These are phyloP conservation scores for Debaryomyces sp. DNA, from an alignment of 1,139 yeast genomes.

Conservation along the genomic window DNA sequence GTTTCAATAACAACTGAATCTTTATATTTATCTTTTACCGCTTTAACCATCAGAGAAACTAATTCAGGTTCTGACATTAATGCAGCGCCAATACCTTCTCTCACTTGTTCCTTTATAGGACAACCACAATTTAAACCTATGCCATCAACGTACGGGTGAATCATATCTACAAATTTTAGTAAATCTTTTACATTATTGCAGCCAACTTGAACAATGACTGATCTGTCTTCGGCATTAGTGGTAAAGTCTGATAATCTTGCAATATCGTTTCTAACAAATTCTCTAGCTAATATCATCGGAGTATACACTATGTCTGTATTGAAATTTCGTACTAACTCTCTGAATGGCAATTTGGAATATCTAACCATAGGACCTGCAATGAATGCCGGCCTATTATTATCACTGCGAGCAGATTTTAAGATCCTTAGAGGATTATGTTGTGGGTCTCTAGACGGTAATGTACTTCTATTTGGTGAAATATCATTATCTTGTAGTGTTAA, in stretches of 20 bases:
- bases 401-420: conserved; percentile 39
- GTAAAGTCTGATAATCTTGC: conserved; percentile 87
- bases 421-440: conserved; percentile 58
- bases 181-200: conserved; percentile 86
- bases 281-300: conserved; percentile 96
- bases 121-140: conserved; percentile 97
- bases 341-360: conserved; percentile 89
- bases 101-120: conserved; percentile 91
- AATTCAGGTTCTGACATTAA: conserved; percentile 81
- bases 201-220: conserved; percentile 89
- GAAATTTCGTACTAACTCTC: conserved; percentile 77
- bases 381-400: conserved; percentile 57
- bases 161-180: conserved; percentile 80
- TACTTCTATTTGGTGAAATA: conserved; percentile 10
- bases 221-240: conserved; percentile 68
- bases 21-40: conserved; percentile 77
- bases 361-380: conserved; percentile 98
- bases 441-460: conserved; percentile 35
- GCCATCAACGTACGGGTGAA: conserved; percentile 90
- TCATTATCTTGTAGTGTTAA: conserved; percentile 2
- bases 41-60: conserved; percentile 80
- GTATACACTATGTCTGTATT: conserved; percentile 84
- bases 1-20: conserved; percentile 76
- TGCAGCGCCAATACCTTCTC: conserved; percentile 98
- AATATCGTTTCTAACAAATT: conserved; percentile 80